Percentiles rank a stretch among this genome's conserved stretches.
These are phyloP conservation scores for Nidula niveotomentosa DNA, from an alignment of 1,284 basidiomycete genomes.

Conservation along the genomic window DNA sequence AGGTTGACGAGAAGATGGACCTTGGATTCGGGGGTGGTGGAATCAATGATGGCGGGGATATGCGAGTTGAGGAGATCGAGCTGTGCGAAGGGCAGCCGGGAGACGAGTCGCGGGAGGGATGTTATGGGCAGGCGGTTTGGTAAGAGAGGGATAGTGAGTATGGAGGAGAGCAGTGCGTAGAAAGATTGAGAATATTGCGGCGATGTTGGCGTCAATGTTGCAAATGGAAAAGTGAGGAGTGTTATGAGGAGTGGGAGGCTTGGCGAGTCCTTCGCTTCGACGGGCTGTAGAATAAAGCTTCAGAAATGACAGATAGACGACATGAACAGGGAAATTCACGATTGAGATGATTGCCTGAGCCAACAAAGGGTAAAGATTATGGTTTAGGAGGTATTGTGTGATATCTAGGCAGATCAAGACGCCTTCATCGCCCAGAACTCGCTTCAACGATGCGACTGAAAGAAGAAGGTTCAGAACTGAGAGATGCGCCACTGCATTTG, in stretches of 20 bases:
- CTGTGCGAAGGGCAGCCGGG: constrained; percentile 32
- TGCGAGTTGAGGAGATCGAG: constrained; percentile 21
- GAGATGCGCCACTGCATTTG: constrained; percentile 36
- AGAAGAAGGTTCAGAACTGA: constrained; percentile 37
- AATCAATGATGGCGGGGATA: constrained; percentile 14
- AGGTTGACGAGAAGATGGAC: constrained; percentile 69
- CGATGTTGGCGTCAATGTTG: constrained; percentile 23
- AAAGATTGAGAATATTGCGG: constrained; percentile 31
- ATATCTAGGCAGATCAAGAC: constrained; percentile 24
- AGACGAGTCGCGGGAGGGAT: constrained; percentile 40
- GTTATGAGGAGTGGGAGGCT: constrained; percentile 40
- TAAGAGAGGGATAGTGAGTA: constrained; percentile 64
- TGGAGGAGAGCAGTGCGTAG: constrained; percentile 38
- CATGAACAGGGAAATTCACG: constrained; percentile 18
- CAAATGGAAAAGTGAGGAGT: constrained; percentile 39
- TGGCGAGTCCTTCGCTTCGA: constrained; percentile 35
- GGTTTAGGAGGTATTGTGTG: constrained; percentile 38
- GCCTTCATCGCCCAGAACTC: constrained; percentile 24
- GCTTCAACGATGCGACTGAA: constrained; percentile 17
- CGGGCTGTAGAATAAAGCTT: constrained; percentile 32
- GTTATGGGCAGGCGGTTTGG: constrained; percentile 66
- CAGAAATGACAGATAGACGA: neutral
- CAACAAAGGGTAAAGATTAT: constrained; percentile 39
- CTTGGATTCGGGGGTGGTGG: constrained; percentile 29
- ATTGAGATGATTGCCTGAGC: constrained; percentile 28